Evolutionary conservation across 805 yeast species (phyloP).

Genomic region (Metschnikowia anglica): DNA sequence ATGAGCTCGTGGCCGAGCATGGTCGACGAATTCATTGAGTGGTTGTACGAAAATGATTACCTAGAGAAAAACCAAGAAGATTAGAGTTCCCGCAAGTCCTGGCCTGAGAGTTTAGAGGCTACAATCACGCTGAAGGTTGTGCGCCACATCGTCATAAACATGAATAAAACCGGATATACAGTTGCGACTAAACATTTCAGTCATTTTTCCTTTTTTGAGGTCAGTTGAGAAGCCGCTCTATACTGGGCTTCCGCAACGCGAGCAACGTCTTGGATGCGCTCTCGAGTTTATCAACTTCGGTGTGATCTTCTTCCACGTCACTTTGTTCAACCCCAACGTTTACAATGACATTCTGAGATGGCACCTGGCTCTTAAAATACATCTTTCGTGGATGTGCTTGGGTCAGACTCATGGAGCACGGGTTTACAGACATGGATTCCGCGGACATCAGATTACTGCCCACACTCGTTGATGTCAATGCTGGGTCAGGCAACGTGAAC

Average conservation of each 20-base stretch:
- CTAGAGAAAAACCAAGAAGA: conserved; percentile 1
- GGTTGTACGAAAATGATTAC: conserved; percentile 34
- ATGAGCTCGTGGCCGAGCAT: conserved; percentile 90
- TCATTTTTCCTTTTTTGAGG: too few species aligned
- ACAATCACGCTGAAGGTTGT: background rate
- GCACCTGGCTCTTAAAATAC: conserved; percentile 31
- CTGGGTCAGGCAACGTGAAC: conserved; percentile 43
- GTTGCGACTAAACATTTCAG: too few species aligned
- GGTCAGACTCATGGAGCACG: background rate
- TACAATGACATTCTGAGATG: conserved; percentile 26
- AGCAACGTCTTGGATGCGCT: conserved; percentile 41
- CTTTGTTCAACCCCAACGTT: conserved; percentile 19
- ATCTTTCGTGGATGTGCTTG: conserved; percentile 27
- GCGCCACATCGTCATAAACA: too few species aligned
- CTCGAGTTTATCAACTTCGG: conserved; percentile 20
- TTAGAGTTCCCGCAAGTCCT: background rate
- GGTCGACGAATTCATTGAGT: conserved; percentile 80
- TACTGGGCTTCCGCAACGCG: conserved; percentile 41
- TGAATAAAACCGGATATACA: too few species aligned
- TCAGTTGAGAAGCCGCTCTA: conserved; percentile 41
- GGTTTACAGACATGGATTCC: background rate
- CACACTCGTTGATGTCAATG: conserved; percentile 15
- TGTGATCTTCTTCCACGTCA: background rate
- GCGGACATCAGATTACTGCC: background rate
- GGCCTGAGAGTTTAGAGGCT: too few species aligned